A percentile compares a stretch with the other conserved stretches of the same genome.
These are phyloP conservation scores for Garcia nutans DNA, from an alignment of 345 rosid genomes.

Conservation along the genomic window DNA sequence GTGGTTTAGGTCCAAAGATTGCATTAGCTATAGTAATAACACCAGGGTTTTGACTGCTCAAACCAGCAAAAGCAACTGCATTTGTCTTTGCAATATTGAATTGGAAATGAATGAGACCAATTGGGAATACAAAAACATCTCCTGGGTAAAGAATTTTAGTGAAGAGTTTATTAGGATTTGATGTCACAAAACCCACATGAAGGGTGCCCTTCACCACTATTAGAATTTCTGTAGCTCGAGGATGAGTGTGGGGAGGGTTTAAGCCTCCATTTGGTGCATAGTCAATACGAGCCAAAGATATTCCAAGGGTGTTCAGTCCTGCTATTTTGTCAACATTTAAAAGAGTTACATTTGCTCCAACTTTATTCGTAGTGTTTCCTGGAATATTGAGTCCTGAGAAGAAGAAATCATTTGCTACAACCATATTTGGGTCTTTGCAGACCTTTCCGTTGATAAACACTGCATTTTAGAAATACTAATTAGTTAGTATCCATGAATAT, in stretches of 20 bases:
- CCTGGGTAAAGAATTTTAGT: constrained; percentile 12
- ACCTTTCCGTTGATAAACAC: constrained; percentile 26
- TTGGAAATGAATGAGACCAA: constrained; percentile 22
- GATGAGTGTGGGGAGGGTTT: constrained; percentile 11
- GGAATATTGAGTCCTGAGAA: constrained; percentile 19
- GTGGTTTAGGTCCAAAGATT: background rate
- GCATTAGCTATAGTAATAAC: constrained; percentile 11
- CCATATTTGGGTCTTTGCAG: constrained; percentile 13
- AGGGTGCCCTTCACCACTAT: constrained; percentile 9
- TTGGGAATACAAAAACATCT: constrained; percentile 19
- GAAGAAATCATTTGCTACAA: constrained; percentile 7
- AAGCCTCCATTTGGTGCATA: background rate
- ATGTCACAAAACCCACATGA: constrained; percentile 13
- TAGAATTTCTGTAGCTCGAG: constrained; percentile 14
- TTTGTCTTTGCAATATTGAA: background rate
- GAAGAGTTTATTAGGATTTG: constrained; percentile 2
- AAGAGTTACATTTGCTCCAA: constrained; percentile 7
- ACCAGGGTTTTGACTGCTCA: constrained; percentile 21
- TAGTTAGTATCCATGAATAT: background rate
- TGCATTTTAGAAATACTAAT: background rate
- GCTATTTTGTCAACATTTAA: constrained; percentile 12
- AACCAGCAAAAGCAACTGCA: constrained; percentile 9
- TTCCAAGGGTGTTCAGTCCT: constrained; percentile 20
- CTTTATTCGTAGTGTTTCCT: background rate
- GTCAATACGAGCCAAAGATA: constrained; percentile 12